Conservation (phyloP, 257 asterid species). For the Solanum pinnatisectum region DNA sequence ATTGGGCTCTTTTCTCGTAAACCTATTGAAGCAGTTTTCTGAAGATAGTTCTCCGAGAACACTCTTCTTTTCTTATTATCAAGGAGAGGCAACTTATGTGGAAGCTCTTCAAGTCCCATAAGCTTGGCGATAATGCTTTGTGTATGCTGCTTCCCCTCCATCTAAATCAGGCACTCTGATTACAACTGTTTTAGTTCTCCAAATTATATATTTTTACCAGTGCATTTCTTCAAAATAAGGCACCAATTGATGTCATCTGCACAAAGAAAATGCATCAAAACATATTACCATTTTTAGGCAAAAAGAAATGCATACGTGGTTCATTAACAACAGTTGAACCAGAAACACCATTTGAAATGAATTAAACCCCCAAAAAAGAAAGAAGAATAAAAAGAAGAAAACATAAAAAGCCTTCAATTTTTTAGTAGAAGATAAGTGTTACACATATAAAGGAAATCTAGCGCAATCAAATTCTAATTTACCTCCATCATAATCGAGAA, state of each 20-base stretch:
- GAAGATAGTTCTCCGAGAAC: slow-evolving; percentile 45
- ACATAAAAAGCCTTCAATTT: neutral
- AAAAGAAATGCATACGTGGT: neutral
- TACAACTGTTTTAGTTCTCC: neutral
- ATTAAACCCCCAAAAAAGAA: neutral
- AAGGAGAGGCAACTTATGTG: slow-evolving; percentile 12
- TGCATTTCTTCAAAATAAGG: neutral
- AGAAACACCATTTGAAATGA: neutral
- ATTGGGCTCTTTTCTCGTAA: slow-evolving; percentile 27
- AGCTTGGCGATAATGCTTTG: slow-evolving; percentile 47
- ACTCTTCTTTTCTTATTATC: slow-evolving; percentile 17
- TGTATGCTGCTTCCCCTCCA: slow-evolving; percentile 25
- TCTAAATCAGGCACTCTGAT: slow-evolving; percentile 14
- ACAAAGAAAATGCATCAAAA: neutral
- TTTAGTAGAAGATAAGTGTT: neutral
- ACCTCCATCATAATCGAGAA: neutral
- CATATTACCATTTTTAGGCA: neutral
- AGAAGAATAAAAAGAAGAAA: neutral
- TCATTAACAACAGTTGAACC: neutral
- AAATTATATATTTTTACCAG: neutral
- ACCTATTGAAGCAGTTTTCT: slow-evolving; percentile 42
- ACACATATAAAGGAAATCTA: neutral
- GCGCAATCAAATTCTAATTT: neutral
- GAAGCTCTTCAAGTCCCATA: slow-evolving; percentile 43
- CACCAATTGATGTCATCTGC: neutral